phyloP scores from a whole-genome alignment of 768 basidiomycete species.

The Amanita rubescens region DNA sequence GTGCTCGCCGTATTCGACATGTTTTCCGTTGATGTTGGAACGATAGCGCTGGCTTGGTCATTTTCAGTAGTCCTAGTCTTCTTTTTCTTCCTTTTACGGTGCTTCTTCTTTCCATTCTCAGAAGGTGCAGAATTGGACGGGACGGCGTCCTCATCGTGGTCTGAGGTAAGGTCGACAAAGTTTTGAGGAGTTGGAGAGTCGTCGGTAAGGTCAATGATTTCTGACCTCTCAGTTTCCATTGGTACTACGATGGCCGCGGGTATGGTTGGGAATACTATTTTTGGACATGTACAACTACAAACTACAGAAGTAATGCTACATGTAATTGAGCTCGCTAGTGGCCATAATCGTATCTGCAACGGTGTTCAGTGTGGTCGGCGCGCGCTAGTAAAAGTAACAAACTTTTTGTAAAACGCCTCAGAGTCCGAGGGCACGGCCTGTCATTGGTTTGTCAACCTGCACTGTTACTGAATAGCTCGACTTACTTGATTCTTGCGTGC shows the following conservation, averaged over 20 bases:
- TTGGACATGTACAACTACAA: not conserved
- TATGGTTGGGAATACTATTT: not conserved
- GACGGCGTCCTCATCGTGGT: slow-evolving; percentile 2
- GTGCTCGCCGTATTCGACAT: too few species aligned
- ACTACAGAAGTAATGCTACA: not conserved
- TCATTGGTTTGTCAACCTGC: slow-evolving; percentile 8
- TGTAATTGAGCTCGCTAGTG: slow-evolving; percentile 20
- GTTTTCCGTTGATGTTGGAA: not conserved
- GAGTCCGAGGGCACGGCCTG: slow-evolving; percentile 60
- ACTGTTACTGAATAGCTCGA: slow-evolving; percentile 4
- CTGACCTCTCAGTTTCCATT: slow-evolving; percentile 6
- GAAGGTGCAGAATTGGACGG: not conserved
- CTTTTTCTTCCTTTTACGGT: not conserved
- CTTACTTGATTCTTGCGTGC: slow-evolving; percentile 49
- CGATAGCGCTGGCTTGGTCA: not conserved
- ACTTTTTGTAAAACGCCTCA: slow-evolving; percentile 85
- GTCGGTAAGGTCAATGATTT: slow-evolving; percentile 29
- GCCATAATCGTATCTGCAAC: slow-evolving; percentile 34
- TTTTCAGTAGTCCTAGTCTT: not conserved
- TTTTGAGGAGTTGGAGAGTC: not conserved
- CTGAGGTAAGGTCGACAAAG: slow-evolving; percentile 2
- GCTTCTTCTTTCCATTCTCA: not conserved
- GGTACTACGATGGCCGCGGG: too few species aligned
- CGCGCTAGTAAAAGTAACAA: slow-evolving; percentile 20
- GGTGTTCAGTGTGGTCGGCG: not conserved